Evolutionary conservation across 352 stramenopile species (phyloP).

Genomic region (Globisporangium radiosum): DNA sequence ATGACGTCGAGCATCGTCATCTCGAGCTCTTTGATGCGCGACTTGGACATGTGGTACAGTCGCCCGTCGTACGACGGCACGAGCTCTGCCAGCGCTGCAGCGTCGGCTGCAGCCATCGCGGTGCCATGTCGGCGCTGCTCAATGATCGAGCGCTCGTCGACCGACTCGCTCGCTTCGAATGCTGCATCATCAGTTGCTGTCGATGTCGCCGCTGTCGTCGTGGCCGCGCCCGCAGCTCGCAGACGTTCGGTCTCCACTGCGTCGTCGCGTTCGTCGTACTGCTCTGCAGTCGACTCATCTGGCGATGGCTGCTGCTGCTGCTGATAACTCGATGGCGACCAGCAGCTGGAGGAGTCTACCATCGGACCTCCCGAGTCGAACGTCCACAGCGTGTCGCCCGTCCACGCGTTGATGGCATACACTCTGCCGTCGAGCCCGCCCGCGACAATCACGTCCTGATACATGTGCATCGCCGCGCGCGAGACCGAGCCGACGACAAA

Average conservation of each 20-base stretch:
- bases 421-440: conserved; percentile 69
- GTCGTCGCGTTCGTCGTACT: not conserved
- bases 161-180: not conserved
- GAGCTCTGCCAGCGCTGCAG: conserved; percentile 44
- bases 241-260: not conserved
- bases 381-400: conserved; percentile 67
- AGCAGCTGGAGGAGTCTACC: conserved; percentile 59
- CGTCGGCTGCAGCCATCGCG: conserved; percentile 22
- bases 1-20: conserved; percentile 78
- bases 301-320: conserved; percentile 6
- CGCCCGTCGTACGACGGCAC: conserved; percentile 73
- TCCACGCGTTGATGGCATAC: conserved; percentile 76
- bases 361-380: conserved; percentile 82
- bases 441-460: conserved; percentile 55
- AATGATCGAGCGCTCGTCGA: conserved; percentile 23
- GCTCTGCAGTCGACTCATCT: too few relatives aligned
- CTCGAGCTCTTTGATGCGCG: conserved; percentile 54
- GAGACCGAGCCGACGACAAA: conserved; percentile 1
- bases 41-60: conserved; percentile 66
- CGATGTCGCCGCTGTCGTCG: not conserved
- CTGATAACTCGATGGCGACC: conserved; percentile 4
- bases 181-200: not conserved
- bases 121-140: conserved; percentile 16
- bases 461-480: not conserved
- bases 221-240: not conserved